Percentiles rank a stretch among this genome's conserved stretches.
Evolutionary conservation across 2,329 filamentous ascomycete species (phyloP).

Genomic region (Fusarium sp.): DNA sequence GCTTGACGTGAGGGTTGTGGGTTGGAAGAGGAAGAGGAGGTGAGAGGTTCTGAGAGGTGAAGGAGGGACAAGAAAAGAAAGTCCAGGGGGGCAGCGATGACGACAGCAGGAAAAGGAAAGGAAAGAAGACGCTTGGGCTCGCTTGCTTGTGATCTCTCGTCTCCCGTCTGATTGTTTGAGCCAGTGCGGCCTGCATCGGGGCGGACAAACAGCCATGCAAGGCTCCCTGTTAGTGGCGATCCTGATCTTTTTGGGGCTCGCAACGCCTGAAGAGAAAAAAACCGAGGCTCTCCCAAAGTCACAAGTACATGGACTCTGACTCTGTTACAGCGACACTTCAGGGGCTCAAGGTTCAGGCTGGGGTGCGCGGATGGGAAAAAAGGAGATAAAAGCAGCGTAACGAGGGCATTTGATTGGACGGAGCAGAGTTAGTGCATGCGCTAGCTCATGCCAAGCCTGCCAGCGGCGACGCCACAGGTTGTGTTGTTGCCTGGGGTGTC

Average conservation of each 20-base stretch:
- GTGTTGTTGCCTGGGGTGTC: conserved; percentile 58
- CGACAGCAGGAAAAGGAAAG: conserved; percentile 12
- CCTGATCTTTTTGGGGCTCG: conserved; percentile 23
- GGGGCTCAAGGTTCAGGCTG: conserved; percentile 51
- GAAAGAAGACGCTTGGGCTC: background rate
- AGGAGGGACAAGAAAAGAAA: conserved; percentile 43
- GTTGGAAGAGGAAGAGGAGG: conserved; percentile 38
- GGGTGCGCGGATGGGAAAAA: conserved; percentile 49
- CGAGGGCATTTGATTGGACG: conserved; percentile 54
- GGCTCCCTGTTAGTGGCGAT: conserved; percentile 38
- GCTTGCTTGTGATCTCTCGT: conserved; percentile 7
- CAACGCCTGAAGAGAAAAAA: conserved; percentile 11
- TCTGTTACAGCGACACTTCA: conserved; percentile 54
- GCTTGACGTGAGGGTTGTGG: conserved; percentile 33
- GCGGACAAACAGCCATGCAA: background rate
- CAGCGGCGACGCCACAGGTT: conserved; percentile 57
- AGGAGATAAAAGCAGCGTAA: conserved; percentile 55
- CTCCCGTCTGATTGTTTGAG: conserved; percentile 3
- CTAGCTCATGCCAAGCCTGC: conserved; percentile 54
- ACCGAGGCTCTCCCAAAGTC: conserved; percentile 24
- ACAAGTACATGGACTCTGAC: conserved; percentile 38
- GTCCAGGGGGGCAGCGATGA: conserved; percentile 35
- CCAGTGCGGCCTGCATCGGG: conserved; percentile 17
- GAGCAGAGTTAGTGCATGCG: conserved; percentile 47
- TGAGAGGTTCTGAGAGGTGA: conserved; percentile 16